A percentile compares a stretch with the other conserved stretches of the same genome.
phyloP scores from a whole-genome alignment of 225 moss, liverwort and hornwort genomes.

The Pleurozium schreberi region DNA sequence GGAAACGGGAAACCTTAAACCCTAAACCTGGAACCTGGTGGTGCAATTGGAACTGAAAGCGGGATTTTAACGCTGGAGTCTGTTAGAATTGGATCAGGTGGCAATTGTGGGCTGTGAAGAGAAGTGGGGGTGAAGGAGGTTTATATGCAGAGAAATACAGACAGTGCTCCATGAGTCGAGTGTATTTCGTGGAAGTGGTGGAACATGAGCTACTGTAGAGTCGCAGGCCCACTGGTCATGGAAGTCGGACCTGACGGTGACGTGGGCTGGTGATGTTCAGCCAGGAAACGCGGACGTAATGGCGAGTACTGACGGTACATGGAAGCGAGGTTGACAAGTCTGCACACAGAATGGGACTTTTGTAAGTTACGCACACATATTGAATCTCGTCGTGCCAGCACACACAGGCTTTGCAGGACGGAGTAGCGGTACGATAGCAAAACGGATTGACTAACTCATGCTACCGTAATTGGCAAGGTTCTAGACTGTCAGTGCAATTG shows the following conservation, averaged over 20 bases:
- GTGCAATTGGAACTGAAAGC: neutral
- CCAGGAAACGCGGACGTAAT: too few species aligned
- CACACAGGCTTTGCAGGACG: neutral
- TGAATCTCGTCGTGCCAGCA: neutral
- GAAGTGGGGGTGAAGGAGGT: neutral
- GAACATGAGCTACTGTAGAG: neutral
- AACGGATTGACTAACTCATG: neutral
- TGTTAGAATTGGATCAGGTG: neutral
- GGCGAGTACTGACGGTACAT: too few species aligned
- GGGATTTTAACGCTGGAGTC: neutral
- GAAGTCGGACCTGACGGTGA: neutral
- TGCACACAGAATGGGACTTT: neutral
- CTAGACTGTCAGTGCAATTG: neutral
- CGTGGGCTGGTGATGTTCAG: neutral
- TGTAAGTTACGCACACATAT: neutral
- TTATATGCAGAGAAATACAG: neutral
- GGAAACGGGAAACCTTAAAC: too few species aligned
- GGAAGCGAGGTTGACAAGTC: neutral
- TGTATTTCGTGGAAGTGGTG: neutral
- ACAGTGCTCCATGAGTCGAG: neutral
- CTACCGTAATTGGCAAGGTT: neutral
- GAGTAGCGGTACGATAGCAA: neutral
- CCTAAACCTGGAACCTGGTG: neutral
- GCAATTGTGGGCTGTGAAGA: neutral
- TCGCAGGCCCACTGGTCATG: neutral